Evolutionary conservation across 1,284 basidiomycete species (phyloP), one percentile per base, ranked within the genome.

Genomic region (Apiotrichum veenhuisii): DNA sequence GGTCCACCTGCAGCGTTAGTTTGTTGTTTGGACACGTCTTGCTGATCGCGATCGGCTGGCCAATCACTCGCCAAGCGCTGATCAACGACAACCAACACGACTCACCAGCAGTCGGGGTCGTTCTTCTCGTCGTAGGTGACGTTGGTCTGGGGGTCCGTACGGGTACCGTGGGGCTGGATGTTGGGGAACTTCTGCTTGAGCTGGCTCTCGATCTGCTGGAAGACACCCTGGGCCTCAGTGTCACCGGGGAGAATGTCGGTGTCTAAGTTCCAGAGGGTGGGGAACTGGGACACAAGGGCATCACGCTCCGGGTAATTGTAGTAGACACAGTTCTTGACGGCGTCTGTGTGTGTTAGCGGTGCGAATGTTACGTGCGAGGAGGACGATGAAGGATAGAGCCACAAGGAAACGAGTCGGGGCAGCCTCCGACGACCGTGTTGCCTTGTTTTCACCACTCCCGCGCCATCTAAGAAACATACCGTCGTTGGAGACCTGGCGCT

Each of bases 161-260:
- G 38, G 1, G 69, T 75, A 18, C 76, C 76, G 59, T 77, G 69
- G 26, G 37, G 37, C 38, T 33, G 70, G 20, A 54, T 46, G 55
- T 76, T 65, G 38, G 49, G 49, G 25, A 50, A 23, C 54, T 68
- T 69, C 9, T 74, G 63, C 12, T 75, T 67, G 36, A 64, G 62
- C 9, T 61, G 34, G 1, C 71, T 61, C 60, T 76, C 71, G 64
- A 77, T 70, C 15, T 55, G 62, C 15, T 59, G 58, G 55, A 76
- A 74, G 20, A 77, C 61, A 1, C 53, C 43, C 14, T 62, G 52
- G 3, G 80, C 80, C 26, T 69, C 70, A 0, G 72, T 67, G 58
- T 81, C 80, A 23, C 66, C 66, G 0, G 66, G 33, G 2, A 78
- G 63, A 37, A 80, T 69, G 40, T 55, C 57, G 14, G 78, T 78